These are phyloP conservation scores for Candida golubevii DNA, from an alignment of 805 yeast species.

Conservation along the genomic window DNA sequence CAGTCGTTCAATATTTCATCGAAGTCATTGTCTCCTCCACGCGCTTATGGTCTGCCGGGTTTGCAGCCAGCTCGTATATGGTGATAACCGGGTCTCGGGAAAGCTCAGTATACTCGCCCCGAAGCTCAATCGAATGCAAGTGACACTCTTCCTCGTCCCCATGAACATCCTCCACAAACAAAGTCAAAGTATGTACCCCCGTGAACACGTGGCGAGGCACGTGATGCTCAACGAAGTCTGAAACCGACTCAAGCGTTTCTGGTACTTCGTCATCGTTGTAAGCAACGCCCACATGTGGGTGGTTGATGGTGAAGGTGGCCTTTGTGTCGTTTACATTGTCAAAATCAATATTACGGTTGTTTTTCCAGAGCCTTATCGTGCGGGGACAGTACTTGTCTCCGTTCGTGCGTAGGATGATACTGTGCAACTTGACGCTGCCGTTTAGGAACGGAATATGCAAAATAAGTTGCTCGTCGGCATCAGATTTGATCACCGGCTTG, in stretches of 20 bases:
- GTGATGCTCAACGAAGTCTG: constrained; percentile 73
- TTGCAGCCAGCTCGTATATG: constrained; percentile 86
- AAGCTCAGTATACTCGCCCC: constrained; percentile 65
- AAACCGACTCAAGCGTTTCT: constrained; percentile 28
- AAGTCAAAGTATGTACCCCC: constrained; percentile 60
- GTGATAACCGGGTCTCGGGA: constrained; percentile 68
- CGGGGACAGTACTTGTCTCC: constrained; percentile 65
- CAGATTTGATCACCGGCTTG: constrained; percentile 52
- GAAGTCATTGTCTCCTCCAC: constrained; percentile 14
- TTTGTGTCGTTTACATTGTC: constrained; percentile 48
- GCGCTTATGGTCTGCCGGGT: constrained; percentile 77
- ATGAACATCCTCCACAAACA: constrained; percentile 60
- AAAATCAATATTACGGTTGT: constrained; percentile 68
- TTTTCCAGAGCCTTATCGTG: constrained; percentile 67
- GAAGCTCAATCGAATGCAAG: constrained; percentile 67
- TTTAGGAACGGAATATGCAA: constrained; percentile 72
- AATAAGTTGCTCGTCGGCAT: constrained; percentile 78
- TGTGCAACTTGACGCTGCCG: constrained; percentile 67
- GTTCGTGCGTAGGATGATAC: constrained; percentile 64
- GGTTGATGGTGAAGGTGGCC: constrained; percentile 51
- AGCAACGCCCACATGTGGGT: constrained; percentile 58
- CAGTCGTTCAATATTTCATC: constrained; percentile 1
- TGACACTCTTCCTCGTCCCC: constrained; percentile 46
- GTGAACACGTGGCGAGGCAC: constrained; percentile 73
- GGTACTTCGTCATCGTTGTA: constrained; percentile 35